Percentiles rank a stretch among this genome's conserved stretches.
phyloP scores from a whole-genome alignment of 345 rosid genomes.

The Gossypium sturtianum region DNA sequence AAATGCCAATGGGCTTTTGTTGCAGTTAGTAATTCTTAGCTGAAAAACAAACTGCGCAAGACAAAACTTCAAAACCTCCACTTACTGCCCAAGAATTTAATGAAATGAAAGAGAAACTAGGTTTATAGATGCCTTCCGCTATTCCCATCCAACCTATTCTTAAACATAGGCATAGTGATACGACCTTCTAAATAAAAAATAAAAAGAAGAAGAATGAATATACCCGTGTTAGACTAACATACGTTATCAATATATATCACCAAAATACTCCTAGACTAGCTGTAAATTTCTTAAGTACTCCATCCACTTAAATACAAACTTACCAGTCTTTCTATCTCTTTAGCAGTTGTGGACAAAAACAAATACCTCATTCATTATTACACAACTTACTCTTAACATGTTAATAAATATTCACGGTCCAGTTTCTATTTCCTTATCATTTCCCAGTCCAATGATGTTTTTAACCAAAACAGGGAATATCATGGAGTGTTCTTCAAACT shows the following conservation, averaged over 20 bases:
- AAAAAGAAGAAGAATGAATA: not conserved
- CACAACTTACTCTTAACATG: not conserved
- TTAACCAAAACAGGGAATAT: not conserved
- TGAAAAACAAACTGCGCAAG: not conserved
- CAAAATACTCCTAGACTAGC: not conserved
- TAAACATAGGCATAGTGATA: not conserved
- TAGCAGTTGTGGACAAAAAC: not conserved
- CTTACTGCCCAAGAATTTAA: not conserved
- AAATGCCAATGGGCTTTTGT: not conserved
- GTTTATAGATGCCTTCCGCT: not conserved
- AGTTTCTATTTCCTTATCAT: not conserved
- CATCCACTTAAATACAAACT: not conserved
- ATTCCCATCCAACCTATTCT: not conserved
- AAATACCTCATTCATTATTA: not conserved
- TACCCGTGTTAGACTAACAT: not conserved
- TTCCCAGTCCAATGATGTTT: not conserved
- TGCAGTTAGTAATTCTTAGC: not conserved
- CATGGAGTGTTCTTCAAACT: constrained; percentile 1
- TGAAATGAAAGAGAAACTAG: not conserved
- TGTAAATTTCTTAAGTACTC: not conserved
- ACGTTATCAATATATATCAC: not conserved
- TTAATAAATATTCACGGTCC: not conserved
- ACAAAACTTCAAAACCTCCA: not conserved
- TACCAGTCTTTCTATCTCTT: not conserved
- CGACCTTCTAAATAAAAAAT: not conserved